A percentile compares a stretch with the other conserved stretches of the same genome.
phyloP scores from a whole-genome alignment of 1,139 yeast species.

The Hyphopichia burtonii region DNA sequence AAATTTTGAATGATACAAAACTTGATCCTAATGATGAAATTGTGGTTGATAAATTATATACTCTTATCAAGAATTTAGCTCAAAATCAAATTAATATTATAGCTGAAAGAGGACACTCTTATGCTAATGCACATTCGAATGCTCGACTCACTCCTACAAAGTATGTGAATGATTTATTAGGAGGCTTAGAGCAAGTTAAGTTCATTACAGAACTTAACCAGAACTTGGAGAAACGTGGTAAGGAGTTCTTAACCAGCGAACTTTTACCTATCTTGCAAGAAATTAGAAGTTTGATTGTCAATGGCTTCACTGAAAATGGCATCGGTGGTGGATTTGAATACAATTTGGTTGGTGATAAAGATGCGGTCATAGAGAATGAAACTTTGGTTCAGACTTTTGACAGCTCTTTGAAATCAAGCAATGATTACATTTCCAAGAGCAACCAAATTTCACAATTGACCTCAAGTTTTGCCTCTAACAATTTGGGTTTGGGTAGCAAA shows the following conservation, averaged over 20 bases:
- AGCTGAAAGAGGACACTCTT: conserved; percentile 87
- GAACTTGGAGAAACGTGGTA: conserved; percentile 50
- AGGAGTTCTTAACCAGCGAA: conserved; percentile 48
- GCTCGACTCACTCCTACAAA: conserved; percentile 63
- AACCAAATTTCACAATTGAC: conserved; percentile 7
- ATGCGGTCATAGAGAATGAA: conserved; percentile 42
- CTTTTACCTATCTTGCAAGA: conserved; percentile 63
- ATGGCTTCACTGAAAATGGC: conserved; percentile 24
- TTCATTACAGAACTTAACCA: conserved; percentile 62
- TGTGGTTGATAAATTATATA: conserved; percentile 68
- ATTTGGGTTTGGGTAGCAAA: conserved; percentile 11
- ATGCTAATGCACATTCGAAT: conserved; percentile 68
- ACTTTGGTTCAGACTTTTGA: conserved; percentile 37
- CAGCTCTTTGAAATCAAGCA: conserved; percentile 7
- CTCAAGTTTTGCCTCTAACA: conserved; percentile 4
- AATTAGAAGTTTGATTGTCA: conserved; percentile 48
- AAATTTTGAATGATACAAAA: conserved; percentile 67
- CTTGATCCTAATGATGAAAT: conserved; percentile 43
- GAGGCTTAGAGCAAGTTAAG: conserved; percentile 76
- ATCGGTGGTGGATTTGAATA: conserved; percentile 38
- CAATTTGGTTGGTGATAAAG: conserved; percentile 59
- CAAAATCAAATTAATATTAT: conserved; percentile 76
- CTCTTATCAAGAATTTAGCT: conserved; percentile 70
- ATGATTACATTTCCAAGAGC: neutral
- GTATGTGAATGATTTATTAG: conserved; percentile 58